Percentiles rank a stretch among this genome's conserved stretches.
These are phyloP conservation scores for Ballota nigra DNA, from an alignment of 257 asterid genomes.

Conservation along the genomic window DNA sequence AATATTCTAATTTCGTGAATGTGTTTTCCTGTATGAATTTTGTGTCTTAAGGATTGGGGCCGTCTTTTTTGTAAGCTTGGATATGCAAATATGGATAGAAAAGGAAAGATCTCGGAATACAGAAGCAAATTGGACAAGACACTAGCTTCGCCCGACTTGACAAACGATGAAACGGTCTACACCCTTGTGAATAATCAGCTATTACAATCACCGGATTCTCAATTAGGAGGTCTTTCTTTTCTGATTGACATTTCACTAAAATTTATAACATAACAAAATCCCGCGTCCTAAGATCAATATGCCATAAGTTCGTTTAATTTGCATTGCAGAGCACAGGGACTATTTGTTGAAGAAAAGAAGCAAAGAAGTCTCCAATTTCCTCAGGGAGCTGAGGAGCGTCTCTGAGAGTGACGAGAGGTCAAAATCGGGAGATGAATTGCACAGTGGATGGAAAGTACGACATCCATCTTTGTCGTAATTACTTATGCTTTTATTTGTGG, in stretches of 20 bases:
- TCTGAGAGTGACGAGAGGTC: constrained; percentile 41
- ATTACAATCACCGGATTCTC: constrained; percentile 34
- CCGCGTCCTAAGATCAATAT: neutral
- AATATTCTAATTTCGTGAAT: neutral
- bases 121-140: constrained; percentile 62
- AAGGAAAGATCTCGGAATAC: constrained; percentile 48
- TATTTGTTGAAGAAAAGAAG: constrained; percentile 58
- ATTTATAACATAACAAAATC: neutral
- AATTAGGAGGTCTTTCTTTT: constrained; percentile 33
- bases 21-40: constrained; percentile 3
- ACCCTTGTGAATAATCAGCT: constrained; percentile 61
- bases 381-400: constrained; percentile 78
- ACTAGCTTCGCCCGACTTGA: constrained; percentile 47
- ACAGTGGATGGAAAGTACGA: constrained; percentile 71
- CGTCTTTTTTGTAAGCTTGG: constrained; percentile 19
- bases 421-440: constrained; percentile 42
- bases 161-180: constrained; percentile 42
- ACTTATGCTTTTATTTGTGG: neutral
- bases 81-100: constrained; percentile 47
- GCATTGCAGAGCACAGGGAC: constrained; percentile 50
- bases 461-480: neutral
- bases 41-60: constrained; percentile 16
- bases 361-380: constrained; percentile 58
- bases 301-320: neutral
- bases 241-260: neutral